Evolutionary conservation across 2,329 filamentous ascomycete species (phyloP), one percentile per base, ranked within the genome.

Genomic region (Pseudopyricularia javanii): DNA sequence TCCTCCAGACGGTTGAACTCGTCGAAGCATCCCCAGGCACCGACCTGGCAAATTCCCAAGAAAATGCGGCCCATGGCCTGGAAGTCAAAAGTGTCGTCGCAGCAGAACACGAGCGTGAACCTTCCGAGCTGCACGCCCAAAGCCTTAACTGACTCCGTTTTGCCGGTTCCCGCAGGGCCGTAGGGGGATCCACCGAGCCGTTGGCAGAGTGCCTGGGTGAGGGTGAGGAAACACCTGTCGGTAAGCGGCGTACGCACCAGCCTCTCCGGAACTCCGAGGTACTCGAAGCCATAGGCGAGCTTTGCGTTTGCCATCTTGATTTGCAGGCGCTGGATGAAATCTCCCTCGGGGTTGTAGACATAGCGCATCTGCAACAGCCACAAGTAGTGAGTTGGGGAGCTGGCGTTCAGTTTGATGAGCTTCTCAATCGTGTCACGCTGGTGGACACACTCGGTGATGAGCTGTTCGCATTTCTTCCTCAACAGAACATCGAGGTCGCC

Each of bases 31-130:
- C 94, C 94, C 93, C 93, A 99, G 4, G 93, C 93, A 66, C 93
- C 93, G 49, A 99, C 93, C 68, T 98, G 93, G 67, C 94, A 98
- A 57, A 99, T 95, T 78, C 93, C 93, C 34, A 98, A 78, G 79
- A 99, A 98, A 61, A 99, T 99, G 60, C 93, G 88, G 14, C 94
- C 94, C 93, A 99, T 98, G 50, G 93, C 93, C 64, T 98, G 93
- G 76, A 97, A 98, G 68, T 99, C 93, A 63, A 99, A 99, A 0
- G 93, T 98, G 69, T 98, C 93, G 65, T 99, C 93, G 73, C 93
- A 99, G 68, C 94, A 98, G 74, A 99, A 98, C 28, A 99, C 94
- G 26, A 99, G 80, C 2, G 94, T 98, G 67, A 98, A 99, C 55
- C 94, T 85, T 65, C 93, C 94, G 53, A 99, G 83, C 67, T 98